These are phyloP conservation scores for Vaccinium macrocarpon DNA, from an alignment of 148 eudicot genomes.

Conservation along the genomic window DNA sequence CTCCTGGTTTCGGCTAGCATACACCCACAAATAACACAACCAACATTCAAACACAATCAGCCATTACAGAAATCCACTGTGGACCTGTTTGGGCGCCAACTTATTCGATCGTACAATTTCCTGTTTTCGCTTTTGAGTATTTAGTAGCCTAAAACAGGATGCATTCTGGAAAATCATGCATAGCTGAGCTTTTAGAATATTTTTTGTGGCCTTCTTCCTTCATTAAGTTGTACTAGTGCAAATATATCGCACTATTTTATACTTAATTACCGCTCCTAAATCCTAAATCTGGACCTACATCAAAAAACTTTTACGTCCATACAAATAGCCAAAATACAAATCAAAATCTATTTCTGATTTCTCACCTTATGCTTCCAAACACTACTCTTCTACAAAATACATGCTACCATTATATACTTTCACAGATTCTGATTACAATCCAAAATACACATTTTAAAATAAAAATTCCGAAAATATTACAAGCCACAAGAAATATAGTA, in stretches of 20 bases:
- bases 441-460: no score
- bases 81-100: not conserved
- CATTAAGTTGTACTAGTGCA: not conserved
- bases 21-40: not conserved
- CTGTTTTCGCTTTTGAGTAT: not conserved
- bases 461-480: not conserved
- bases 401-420: not conserved
- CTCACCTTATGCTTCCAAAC: not conserved
- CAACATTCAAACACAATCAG: constrained; percentile 10
- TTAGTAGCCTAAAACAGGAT: not conserved
- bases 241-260: not conserved
- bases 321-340: not conserved
- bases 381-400: not conserved
- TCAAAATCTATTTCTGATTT: not conserved
- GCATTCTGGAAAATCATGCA: not conserved
- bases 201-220: not conserved
- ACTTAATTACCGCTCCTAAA: not conserved
- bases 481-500: not conserved
- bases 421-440: no score
- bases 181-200: no score
- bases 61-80: not conserved
- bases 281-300: not conserved
- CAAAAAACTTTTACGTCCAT: not conserved
- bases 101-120: not conserved
- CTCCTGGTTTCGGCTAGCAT: constrained; percentile 59